Evolutionary conservation across 805 yeast species (phyloP), one percentile per base, ranked within the genome.

Genomic region (Ogataea philodendri): DNA sequence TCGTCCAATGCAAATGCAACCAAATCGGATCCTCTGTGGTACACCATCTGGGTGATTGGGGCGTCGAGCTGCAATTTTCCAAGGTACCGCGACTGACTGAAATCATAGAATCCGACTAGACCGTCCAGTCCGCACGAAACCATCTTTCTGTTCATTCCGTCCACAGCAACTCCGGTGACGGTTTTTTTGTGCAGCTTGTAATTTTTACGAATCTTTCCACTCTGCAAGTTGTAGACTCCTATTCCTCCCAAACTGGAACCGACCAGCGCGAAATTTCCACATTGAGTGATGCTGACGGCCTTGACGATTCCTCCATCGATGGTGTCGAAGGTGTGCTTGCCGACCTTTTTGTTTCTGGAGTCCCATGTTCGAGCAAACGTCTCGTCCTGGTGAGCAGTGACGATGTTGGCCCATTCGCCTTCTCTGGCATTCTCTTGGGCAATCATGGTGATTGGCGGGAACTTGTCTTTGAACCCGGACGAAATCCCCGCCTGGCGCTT

Each of bases 211-310:
- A 80, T 59, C 13, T 74, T 61, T n/a, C 98, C 98, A 54, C 95
- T 84, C 62, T 93, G 98, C 56, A 93, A 64, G 57, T 93, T 93
- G 60, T 81, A 89, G 8, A 81, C 87, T 19, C 83, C 87, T 44
- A 93, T 80, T 9, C 84, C 80, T 45, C 99, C 99, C 26, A 65
- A 60, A 2, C 89, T 72, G 2, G 97, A 87, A 9, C 97, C 99
- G 14, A 94, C 82, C 24, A 90, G 63, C 1, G 84, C 96, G 60
- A 94, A 93, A 59, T 94, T 94, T 23, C 98, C 98, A 70, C 99
- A 93, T 38, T 79, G 84, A 0, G 97, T 84, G 15, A 90, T 75
- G 13, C 84, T 72, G 7, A 87, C 90, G 19, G 84, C 60, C 54
- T 81, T 84, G 7, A 79, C 94, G 7, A 73, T 53, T 2, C 90